A percentile compares a stretch with the other conserved stretches of the same genome.
phyloP scores from a whole-genome alignment of 1,284 basidiomycete species.

The Wolfiporia cocos region DNA sequence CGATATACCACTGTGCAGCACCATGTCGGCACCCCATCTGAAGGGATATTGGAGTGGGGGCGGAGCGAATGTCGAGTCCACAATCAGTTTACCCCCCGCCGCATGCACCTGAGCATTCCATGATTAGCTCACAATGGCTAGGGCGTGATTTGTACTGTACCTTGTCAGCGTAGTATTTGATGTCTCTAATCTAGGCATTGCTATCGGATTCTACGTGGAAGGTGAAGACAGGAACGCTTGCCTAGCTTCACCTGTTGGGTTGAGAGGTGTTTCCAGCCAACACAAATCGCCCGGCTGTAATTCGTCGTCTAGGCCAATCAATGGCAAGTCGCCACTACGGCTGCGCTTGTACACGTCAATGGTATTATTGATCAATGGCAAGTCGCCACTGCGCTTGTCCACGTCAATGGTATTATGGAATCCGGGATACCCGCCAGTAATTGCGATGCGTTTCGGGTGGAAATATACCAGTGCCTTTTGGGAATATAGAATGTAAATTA shows the following conservation, averaged over 20 bases:
- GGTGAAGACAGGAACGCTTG: slow-evolving; percentile 17
- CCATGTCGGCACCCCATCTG: slow-evolving; percentile 73
- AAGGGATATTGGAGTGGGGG: slow-evolving; percentile 87
- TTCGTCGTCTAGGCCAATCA: slow-evolving; percentile 77
- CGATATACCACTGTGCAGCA: slow-evolving; percentile 51
- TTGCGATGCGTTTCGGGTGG: slow-evolving; percentile 76
- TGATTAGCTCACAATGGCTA: background rate
- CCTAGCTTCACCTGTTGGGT: slow-evolving; percentile 84
- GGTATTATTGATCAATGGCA: slow-evolving; percentile 70
- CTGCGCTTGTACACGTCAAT: no score
- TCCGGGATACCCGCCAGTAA: slow-evolving; percentile 79
- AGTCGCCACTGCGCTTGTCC: no score
- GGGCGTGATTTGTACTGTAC: slow-evolving; percentile 25
- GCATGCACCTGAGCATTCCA: slow-evolving; percentile 48
- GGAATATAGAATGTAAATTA: slow-evolving; percentile 1
- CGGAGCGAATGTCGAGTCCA: slow-evolving; percentile 88
- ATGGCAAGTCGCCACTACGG: slow-evolving; percentile 38
- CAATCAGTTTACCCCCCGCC: slow-evolving; percentile 62
- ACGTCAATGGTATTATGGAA: slow-evolving; percentile 66
- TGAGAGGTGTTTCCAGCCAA: slow-evolving; percentile 89
- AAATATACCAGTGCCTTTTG: slow-evolving; percentile 60
- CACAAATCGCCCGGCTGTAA: slow-evolving; percentile 70
- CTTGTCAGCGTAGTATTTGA: slow-evolving; percentile 78
- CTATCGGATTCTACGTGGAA: background rate
- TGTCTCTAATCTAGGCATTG: slow-evolving; percentile 44